Percentiles rank a stretch among this genome's conserved stretches.
Conservation (phyloP, 2,329 filamentous ascomycete genomes). For the Penicillium griseofulvum region DNA sequence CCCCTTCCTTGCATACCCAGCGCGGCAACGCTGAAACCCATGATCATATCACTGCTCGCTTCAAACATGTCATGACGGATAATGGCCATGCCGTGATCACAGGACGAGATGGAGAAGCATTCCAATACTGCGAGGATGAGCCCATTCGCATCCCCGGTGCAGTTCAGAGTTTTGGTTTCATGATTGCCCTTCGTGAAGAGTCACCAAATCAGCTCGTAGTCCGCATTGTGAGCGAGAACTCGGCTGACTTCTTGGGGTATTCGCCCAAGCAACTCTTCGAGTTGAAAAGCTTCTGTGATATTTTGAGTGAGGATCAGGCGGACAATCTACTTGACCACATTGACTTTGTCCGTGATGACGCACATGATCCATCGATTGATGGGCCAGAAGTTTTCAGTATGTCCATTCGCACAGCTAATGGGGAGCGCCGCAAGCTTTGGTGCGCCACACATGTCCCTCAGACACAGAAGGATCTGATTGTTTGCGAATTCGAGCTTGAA, state of each 20-base stretch:
- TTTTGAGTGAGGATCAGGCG: conserved; percentile 77
- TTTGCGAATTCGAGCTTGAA: conserved; percentile 87
- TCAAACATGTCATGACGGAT: conserved; percentile 72
- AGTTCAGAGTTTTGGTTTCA: conserved; percentile 74
- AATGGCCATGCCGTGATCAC: conserved; percentile 81
- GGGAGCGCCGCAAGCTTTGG: conserved; percentile 69
- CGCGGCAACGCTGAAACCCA: conserved; percentile 2
- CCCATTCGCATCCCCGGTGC: conserved; percentile 83
- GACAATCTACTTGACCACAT: conserved; percentile 83
- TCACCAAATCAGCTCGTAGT: conserved; percentile 65
- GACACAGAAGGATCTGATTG: conserved; percentile 65
- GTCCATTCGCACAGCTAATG: conserved; percentile 61
- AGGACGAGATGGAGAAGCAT: conserved; percentile 65
- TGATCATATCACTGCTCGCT: conserved; percentile 66
- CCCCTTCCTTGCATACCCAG: not conserved
- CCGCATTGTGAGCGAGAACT: conserved; percentile 78
- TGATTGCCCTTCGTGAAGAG: conserved; percentile 68
- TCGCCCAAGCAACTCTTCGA: conserved; percentile 72
- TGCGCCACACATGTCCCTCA: conserved; percentile 79
- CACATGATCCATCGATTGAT: conserved; percentile 69
- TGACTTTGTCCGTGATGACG: conserved; percentile 82
- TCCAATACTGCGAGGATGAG: conserved; percentile 85
- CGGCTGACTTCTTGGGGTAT: conserved; percentile 70
- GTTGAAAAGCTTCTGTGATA: conserved; percentile 74
- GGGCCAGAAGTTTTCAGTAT: conserved; percentile 85